These are phyloP conservation scores for Corylus americana DNA, from an alignment of 306 rosid genomes.

Conservation along the genomic window DNA sequence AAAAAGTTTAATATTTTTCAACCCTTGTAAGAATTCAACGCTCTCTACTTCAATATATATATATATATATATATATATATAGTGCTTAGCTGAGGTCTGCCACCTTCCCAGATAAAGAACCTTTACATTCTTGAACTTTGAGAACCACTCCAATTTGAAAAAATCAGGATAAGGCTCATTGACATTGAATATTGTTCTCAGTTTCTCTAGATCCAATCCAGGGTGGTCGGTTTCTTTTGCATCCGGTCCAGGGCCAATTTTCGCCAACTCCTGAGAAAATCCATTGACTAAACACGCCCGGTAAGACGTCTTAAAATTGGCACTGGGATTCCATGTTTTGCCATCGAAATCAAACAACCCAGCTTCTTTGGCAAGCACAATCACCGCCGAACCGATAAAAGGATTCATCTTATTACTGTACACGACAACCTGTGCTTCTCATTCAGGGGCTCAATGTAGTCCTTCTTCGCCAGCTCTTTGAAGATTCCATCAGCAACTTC, in stretches of 20 bases:
- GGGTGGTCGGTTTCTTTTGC: no score
- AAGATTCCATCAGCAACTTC: not conserved
- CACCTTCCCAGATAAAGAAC: constrained; percentile 32
- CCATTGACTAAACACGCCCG: no score
- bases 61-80: no score
- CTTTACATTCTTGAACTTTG: not conserved
- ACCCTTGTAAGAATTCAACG: not conserved
- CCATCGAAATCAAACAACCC: constrained; percentile 12
- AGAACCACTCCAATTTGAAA: constrained; percentile 25
- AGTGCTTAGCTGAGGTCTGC: constrained; percentile 9
- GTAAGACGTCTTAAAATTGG: not conserved
- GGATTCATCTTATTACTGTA: constrained; percentile 26
- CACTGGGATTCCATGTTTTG: not conserved
- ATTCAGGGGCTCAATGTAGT: constrained; percentile 25
- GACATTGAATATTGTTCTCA: constrained; percentile 24
- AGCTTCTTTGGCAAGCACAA: not conserved
- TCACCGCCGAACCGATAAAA: constrained; percentile 30
- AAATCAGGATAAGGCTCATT: constrained; percentile 34
- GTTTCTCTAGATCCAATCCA: not conserved
- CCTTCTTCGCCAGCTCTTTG: not conserved
- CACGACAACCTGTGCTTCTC: not conserved
- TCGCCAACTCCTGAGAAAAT: no score
- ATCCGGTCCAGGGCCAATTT: no score
- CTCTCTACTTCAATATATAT: constrained; percentile 27
- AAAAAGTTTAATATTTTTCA: constrained; percentile 16